These are phyloP conservation scores for Pythium sukuiense DNA, from an alignment of 352 stramenopile species.

Conservation along the genomic window DNA sequence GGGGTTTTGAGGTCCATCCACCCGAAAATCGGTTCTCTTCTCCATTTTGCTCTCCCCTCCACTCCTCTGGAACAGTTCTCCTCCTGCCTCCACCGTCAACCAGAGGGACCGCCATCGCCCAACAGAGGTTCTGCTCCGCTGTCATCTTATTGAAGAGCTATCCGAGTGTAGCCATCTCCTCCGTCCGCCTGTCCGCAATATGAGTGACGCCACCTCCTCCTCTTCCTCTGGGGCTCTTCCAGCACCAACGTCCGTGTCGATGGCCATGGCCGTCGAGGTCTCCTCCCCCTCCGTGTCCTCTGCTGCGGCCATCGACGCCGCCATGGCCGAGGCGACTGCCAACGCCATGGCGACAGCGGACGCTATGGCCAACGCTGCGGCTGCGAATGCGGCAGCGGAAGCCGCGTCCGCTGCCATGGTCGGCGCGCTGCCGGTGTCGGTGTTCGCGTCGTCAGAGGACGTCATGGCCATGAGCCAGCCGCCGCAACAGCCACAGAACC, in stretches of 20 bases:
- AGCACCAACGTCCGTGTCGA: not conserved
- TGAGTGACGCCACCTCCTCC: constrained; percentile 10
- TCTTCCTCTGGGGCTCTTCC: not conserved
- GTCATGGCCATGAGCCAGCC: constrained; percentile 4
- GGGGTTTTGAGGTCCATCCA: not conserved
- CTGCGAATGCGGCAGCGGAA: constrained; percentile 4
- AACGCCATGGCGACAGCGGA: constrained; percentile 6
- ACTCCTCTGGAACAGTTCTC: not conserved
- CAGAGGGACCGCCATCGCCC: constrained; percentile 29
- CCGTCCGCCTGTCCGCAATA: not conserved
- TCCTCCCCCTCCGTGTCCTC: not conserved
- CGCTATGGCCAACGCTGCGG: constrained; percentile 10
- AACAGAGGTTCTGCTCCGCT: constrained; percentile 26
- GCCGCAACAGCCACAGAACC: constrained; percentile 10
- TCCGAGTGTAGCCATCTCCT: constrained; percentile 25
- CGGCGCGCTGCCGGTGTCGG: not conserved
- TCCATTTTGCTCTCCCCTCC: constrained; percentile 1
- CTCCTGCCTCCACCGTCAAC: not conserved
- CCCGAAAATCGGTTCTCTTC: not conserved
- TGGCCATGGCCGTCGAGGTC: not conserved
- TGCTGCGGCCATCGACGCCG: constrained; percentile 1
- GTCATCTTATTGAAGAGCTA: constrained; percentile 14
- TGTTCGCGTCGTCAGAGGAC: constrained; percentile 5
- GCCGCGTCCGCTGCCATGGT: not conserved
- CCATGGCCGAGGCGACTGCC: not conserved